Evolutionary conservation across 345 rosid genomes (phyloP), one percentile per base, ranked within the genome.

Genomic region (Syzygium aqueum): DNA sequence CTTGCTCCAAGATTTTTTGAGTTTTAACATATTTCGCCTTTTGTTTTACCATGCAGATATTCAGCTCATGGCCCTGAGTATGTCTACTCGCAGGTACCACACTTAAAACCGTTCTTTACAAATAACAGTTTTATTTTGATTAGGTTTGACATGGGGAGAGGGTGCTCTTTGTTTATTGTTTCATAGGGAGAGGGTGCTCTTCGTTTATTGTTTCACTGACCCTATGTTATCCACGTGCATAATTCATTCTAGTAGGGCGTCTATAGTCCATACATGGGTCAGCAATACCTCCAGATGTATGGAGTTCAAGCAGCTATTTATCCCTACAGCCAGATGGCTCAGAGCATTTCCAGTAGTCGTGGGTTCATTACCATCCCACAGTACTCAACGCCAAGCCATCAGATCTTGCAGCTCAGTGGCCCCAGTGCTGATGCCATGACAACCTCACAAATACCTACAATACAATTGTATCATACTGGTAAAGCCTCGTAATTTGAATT

Each of bases 201-300:
- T 51, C 85, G 5, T 83, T 28, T 85, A 53, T 73, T 56, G 25
- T 53, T 53, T 51, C 33, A 82, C 84, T 67, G 51, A 61, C 51
- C 50, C 53, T 15, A 77, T 23, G 33, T 77, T 51, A 57, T 33
- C 82, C 53, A 28, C 15, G 21, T 91, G 15, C 87, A 37, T 67
- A 33, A 86, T 57, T 90, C 57, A n/a, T 88, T 86, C 53, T 89
- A 67, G 52, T 84, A 97, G 99, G 97, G 98, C 67, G 84, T 91
- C 37, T 97, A 95, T 92, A 95, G 92, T 87, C 98, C 98, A 57
- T 95, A 96, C 87, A 84, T 90, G 85, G 95, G 93, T 43, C 99
- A 96, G 89, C 99, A 95, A 86, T 95, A 96, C 94, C 93, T 96
- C 93, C 99, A 93, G 90, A 86, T 95, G 65, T 97, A 97, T 80